Conservation (phyloP, 164 flowering plant species). For the Macadamia integrifolia region DNA sequence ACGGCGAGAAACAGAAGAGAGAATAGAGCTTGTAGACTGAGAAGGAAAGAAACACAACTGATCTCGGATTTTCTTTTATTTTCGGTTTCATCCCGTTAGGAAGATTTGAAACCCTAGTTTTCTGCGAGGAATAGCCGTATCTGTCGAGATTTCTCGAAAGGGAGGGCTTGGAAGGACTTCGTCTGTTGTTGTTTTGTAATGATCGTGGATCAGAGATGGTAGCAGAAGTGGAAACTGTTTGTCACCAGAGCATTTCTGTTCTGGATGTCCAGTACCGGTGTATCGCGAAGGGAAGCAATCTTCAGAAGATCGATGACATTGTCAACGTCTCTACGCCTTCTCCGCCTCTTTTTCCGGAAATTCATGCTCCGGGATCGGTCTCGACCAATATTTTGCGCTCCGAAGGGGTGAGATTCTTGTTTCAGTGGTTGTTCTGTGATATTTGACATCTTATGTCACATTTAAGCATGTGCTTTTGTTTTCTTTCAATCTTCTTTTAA, state of each 20-base stretch:
- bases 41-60: conserved; percentile 1
- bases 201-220: conserved; percentile 28
- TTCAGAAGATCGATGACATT: conserved; percentile 12
- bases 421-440: neutral
- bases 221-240: conserved; percentile 22
- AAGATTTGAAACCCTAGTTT: neutral
- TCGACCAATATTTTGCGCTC: conserved; percentile 22
- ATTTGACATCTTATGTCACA: too few relatives aligned
- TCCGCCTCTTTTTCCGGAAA: neutral
- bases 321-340: neutral
- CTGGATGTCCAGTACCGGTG: conserved; percentile 29
- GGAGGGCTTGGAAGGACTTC: neutral
- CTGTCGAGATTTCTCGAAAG: neutral
- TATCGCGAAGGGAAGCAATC: conserved; percentile 13
- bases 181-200: conserved; percentile 7
- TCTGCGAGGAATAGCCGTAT: conserved; percentile 9
- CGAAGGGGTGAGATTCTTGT: conserved; percentile 22
- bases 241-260: conserved; percentile 22
- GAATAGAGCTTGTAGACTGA: neutral
- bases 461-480: neutral
- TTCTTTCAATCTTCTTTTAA: neutral
- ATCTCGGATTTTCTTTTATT: neutral
- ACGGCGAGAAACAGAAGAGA: neutral
- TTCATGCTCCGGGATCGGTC: conserved; percentile 8
- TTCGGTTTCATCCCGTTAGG: neutral